These are phyloP conservation scores for Leishmania martiniquensis DNA, from an alignment of 208 protist species.

Conservation along the genomic window DNA sequence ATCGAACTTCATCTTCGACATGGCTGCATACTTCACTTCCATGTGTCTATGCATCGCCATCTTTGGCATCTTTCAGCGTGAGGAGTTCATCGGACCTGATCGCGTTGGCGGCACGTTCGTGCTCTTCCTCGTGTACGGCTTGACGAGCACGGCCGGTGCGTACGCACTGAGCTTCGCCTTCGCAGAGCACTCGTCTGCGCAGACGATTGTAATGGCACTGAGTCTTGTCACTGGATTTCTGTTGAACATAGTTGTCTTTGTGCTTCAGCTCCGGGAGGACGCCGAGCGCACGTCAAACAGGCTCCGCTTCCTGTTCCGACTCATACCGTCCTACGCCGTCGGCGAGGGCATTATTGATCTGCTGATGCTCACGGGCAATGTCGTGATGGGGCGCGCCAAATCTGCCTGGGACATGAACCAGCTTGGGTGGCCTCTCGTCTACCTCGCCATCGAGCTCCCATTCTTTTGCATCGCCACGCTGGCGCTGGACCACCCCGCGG, in stretches of 20 bases:
- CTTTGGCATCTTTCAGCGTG: conserved; percentile 38
- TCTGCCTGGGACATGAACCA: conserved; percentile 32
- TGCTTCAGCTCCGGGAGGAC: background rate
- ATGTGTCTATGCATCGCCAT: conserved; percentile 31
- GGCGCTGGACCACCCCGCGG: conserved; percentile 35
- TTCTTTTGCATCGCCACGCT: conserved; percentile 29
- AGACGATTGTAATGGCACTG: conserved; percentile 40
- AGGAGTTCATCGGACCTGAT: conserved; percentile 39
- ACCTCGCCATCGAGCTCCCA: conserved; percentile 48
- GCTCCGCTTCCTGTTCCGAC: conserved; percentile 42
- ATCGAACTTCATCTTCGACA: conserved; percentile 59
- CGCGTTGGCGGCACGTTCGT: conserved; percentile 28
- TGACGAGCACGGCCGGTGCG: conserved; percentile 21
- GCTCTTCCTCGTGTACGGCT: conserved; percentile 43
- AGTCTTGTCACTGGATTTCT: conserved; percentile 56
- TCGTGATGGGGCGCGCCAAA: too few species aligned
- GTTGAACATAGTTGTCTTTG: conserved; percentile 34
- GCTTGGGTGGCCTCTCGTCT: conserved; percentile 35
- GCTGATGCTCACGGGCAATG: conserved; percentile 18
- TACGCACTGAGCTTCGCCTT: conserved; percentile 60
- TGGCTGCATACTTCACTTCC: conserved; percentile 38
- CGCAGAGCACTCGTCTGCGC: conserved; percentile 38
- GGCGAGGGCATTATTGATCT: conserved; percentile 59
- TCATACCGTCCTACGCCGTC: conserved; percentile 52
- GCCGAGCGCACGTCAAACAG: conserved; percentile 14